phyloP scores from a whole-genome alignment of 1,284 basidiomycete species.

The Vanrija pseudolonga region DNA sequence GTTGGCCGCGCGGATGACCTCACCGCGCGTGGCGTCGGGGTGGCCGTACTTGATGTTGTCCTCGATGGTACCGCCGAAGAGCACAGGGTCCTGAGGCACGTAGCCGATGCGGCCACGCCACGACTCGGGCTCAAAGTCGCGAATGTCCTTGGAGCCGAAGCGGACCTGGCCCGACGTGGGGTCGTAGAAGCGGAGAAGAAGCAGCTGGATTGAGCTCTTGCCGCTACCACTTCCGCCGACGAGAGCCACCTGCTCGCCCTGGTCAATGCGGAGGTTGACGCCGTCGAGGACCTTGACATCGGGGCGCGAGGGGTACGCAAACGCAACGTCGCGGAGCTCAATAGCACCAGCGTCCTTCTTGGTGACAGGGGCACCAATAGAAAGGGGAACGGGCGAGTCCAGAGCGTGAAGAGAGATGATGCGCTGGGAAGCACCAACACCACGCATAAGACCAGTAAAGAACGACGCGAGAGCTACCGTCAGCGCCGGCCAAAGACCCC shows the following conservation, averaged over 20 bases:
- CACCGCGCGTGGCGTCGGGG: slow-evolving; percentile 33
- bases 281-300: slow-evolving; percentile 77
- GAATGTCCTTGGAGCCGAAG: slow-evolving; percentile 70
- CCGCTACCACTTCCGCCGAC: slow-evolving; percentile 51
- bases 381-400: slow-evolving; percentile 41
- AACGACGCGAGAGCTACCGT: slow-evolving; percentile 41
- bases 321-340: slow-evolving; percentile 68
- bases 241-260: slow-evolving; percentile 51
- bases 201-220: slow-evolving; percentile 60
- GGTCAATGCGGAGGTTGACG: slow-evolving; percentile 50
- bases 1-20: slow-evolving; percentile 37
- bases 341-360: slow-evolving; percentile 62
- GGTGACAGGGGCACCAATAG: slow-evolving; percentile 32
- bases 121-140: slow-evolving; percentile 72
- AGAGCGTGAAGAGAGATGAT: slow-evolving; percentile 42
- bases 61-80: slow-evolving; percentile 75
- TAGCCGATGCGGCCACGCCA: slow-evolving; percentile 76
- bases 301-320: slow-evolving; percentile 87
- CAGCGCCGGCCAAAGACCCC: not conserved
- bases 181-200: slow-evolving; percentile 89
- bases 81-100: slow-evolving; percentile 57
- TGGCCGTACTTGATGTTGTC: slow-evolving; percentile 65
- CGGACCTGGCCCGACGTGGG: slow-evolving; percentile 67
- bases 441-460: slow-evolving; percentile 49
- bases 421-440: slow-evolving; percentile 47